Evolutionary conservation across 2,329 filamentous ascomycete genomes (phyloP).

Genomic region (Calcarisporium arbuscula): DNA sequence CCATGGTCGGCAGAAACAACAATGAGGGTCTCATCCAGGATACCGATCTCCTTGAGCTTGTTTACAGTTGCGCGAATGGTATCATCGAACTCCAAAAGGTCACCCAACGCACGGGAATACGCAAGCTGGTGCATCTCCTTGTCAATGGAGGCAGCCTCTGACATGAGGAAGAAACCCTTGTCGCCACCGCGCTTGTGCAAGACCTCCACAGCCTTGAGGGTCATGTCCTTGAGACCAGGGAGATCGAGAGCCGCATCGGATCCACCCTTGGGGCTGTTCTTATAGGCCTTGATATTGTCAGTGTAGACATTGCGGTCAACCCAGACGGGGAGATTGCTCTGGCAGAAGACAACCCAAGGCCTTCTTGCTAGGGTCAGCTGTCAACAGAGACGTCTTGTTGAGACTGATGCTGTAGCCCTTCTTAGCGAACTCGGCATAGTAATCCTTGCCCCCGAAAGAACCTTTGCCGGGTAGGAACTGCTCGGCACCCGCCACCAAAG

Average conservation of each 20-base stretch:
- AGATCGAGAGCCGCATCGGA: conserved; percentile 62
- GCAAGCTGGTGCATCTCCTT: conserved; percentile 86
- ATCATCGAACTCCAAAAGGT: conserved; percentile 80
- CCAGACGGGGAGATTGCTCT: conserved; percentile 74
- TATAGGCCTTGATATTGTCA: conserved; percentile 58
- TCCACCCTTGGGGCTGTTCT: conserved; percentile 64
- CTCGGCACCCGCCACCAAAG: conserved; percentile 77
- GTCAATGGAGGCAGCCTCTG: conserved; percentile 77
- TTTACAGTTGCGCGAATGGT: conserved; percentile 69
- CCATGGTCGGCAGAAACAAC: conserved; percentile 84
- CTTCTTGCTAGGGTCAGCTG: conserved; percentile 50
- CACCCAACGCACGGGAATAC: conserved; percentile 78
- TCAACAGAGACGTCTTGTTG: conserved; percentile 66
- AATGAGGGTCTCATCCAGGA: conserved; percentile 70
- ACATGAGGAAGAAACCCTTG: conserved; percentile 82
- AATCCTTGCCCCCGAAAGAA: conserved; percentile 66
- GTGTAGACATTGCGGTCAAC: conserved; percentile 78
- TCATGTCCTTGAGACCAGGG: conserved; percentile 84
- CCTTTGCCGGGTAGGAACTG: conserved; percentile 63
- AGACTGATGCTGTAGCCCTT: conserved; percentile 65
- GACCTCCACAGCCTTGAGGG: conserved; percentile 76
- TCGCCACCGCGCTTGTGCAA: conserved; percentile 60
- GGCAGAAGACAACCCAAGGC: conserved; percentile 74
- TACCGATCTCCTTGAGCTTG: conserved; percentile 59
- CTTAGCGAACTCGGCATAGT: conserved; percentile 70